A percentile compares a stretch with the other conserved stretches of the same genome.
Evolutionary conservation across 164 flowering plant genomes (phyloP).

Genomic region (Aristolochia contorta): DNA sequence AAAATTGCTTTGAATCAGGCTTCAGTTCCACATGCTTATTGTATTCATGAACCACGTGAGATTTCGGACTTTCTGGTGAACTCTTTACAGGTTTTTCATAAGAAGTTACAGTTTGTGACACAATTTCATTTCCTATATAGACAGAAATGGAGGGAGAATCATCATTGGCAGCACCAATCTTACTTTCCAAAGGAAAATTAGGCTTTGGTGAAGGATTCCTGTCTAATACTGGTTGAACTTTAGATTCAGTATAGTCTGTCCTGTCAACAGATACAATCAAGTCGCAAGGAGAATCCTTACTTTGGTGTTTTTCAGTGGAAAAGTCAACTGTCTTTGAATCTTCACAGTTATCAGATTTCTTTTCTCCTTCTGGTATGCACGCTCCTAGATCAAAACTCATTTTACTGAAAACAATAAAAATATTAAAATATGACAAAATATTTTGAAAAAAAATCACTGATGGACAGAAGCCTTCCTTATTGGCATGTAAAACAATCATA

Average conservation of each 20-base stretch:
- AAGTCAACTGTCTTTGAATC: slow-evolving; percentile 10
- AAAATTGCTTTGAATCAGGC: slow-evolving; percentile 10
- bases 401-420: slow-evolving; percentile 28
- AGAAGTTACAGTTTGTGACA: slow-evolving; percentile 11
- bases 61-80: slow-evolving; percentile 11
- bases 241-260: slow-evolving; percentile 12
- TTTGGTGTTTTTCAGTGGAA: slow-evolving; percentile 6
- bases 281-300: slow-evolving; percentile 16
- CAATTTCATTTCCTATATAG: slow-evolving; percentile 12
- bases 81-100: slow-evolving; percentile 14
- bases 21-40: slow-evolving; percentile 7
- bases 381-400: slow-evolving; percentile 50
- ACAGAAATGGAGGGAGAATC: slow-evolving; percentile 17
- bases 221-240: slow-evolving; percentile 16
- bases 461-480: neutral
- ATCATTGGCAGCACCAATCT: slow-evolving; percentile 10
- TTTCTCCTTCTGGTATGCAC: slow-evolving; percentile 25
- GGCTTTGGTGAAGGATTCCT: slow-evolving; percentile 15
- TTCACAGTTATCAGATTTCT: slow-evolving; percentile 19
- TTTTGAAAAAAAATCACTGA: neutral
- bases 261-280: slow-evolving; percentile 10
- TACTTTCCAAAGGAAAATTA: slow-evolving; percentile 8
- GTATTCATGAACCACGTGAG: neutral
- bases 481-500: neutral
- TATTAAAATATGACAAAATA: neutral